Percentiles rank a stretch among this genome's conserved stretches.
Conservation (phyloP, 495 filamentous ascomycete species). For the Tuber umbilicatum region DNA sequence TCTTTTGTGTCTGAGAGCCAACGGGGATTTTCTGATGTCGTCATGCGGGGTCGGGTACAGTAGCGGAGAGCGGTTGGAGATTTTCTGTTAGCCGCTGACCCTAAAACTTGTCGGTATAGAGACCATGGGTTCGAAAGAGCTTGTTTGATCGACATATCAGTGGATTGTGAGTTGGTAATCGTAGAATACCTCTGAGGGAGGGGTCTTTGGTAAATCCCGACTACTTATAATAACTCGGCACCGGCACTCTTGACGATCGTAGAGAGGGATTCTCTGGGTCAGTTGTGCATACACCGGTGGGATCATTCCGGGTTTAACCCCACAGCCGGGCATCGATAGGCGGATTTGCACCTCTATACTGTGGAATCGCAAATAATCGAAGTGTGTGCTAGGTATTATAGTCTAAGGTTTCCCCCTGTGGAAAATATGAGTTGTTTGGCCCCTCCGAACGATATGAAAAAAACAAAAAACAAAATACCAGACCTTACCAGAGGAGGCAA, state of each 20-base stretch:
- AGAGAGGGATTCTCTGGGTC: not conserved
- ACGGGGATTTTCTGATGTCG: constrained; percentile 43
- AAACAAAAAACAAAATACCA: not conserved
- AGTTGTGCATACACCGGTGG: not conserved
- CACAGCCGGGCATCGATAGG: not conserved
- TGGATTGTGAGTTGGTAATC: not conserved
- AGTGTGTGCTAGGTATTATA: not conserved
- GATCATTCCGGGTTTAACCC: not conserved
- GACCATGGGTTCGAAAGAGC: not conserved
- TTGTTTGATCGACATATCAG: not conserved
- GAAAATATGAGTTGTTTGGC: not conserved
- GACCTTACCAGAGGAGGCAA: not conserved
- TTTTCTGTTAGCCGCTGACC: not conserved
- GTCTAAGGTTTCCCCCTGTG: not conserved
- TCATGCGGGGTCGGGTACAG: not conserved
- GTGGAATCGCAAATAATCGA: not conserved
- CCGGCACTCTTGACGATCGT: not conserved
- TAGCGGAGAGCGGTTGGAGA: not conserved
- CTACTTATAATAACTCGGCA: not conserved
- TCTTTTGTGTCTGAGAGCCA: constrained; percentile 72
- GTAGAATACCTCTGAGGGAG: not conserved
- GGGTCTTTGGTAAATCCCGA: not conserved
- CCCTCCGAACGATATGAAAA: not conserved
- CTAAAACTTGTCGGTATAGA: not conserved
- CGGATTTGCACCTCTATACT: not conserved